phyloP scores from a whole-genome alignment of 2,329 filamentous ascomycete species.

The Diaporthe caulivora region DNA sequence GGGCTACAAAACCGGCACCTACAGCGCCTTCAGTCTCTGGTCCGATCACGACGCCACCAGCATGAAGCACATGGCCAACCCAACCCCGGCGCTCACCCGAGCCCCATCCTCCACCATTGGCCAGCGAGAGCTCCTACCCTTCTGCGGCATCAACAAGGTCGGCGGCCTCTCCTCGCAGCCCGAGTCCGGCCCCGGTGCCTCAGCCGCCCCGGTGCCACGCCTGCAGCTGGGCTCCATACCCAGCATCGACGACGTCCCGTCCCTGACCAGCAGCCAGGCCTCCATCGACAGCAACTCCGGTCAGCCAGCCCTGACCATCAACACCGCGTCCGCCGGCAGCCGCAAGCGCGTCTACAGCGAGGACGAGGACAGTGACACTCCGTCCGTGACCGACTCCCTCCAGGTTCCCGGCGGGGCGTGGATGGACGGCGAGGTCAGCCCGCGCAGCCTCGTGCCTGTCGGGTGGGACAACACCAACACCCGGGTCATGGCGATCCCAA shows the following conservation, averaged over 20 bases:
- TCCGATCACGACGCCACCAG: constrained; percentile 49
- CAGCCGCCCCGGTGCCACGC: constrained; percentile 34
- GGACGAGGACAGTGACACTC: constrained; percentile 52
- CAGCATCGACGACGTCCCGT: constrained; percentile 56
- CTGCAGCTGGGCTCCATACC: constrained; percentile 47
- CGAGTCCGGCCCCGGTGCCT: constrained; percentile 24
- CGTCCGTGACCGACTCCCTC: constrained; percentile 35
- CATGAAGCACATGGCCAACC: constrained; percentile 35
- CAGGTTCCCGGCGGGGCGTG: constrained; percentile 42
- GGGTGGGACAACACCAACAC: constrained; percentile 55
- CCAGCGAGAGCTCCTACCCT: constrained; percentile 78
- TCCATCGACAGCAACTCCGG: constrained; percentile 55
- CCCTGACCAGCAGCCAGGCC: constrained; percentile 68
- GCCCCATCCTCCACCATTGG: constrained; percentile 44
- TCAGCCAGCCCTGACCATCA: constrained; percentile 37
- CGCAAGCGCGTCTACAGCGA: constrained; percentile 64
- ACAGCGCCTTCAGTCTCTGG: constrained; percentile 66
- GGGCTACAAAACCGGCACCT: constrained; percentile 85
- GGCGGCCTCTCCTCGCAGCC: constrained; percentile 75
- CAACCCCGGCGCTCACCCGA: constrained; percentile 41
- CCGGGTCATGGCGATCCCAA: constrained; percentile 63
- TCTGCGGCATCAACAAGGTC: constrained; percentile 83
- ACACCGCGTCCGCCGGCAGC: constrained; percentile 41
- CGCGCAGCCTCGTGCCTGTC: constrained; percentile 53
- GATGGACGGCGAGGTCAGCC: constrained; percentile 55